Evolutionary conservation across 495 filamentous ascomycete species (phyloP).

Genomic region (Hypoxylon trugodes): DNA sequence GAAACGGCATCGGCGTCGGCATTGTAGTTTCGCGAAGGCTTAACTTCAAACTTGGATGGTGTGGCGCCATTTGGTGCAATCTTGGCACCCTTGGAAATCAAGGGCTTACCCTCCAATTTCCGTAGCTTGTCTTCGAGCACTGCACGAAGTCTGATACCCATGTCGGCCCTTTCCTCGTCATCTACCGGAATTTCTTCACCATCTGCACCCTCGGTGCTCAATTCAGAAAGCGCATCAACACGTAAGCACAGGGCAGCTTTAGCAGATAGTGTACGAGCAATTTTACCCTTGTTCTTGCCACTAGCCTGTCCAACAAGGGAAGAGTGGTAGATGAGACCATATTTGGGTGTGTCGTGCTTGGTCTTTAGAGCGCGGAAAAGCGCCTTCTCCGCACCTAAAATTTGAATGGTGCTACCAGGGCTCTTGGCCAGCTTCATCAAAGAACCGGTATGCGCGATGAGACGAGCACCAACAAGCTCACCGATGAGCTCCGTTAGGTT

Average conservation of each 20-base stretch:
- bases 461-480: constrained; percentile 90
- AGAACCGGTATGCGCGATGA: constrained; percentile 95
- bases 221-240: constrained; percentile 88
- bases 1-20: constrained; percentile 87
- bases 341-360: constrained; percentile 99
- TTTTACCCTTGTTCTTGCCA: constrained; percentile 99
- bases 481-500: constrained; percentile 95
- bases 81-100: constrained; percentile 75
- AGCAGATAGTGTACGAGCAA: constrained; percentile 92
- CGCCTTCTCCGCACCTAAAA: constrained; percentile 97
- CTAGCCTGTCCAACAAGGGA: constrained; percentile 96
- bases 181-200: constrained; percentile 71
- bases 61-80: constrained; percentile 76
- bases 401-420: constrained; percentile 94
- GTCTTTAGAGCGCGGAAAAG: constrained; percentile 98
- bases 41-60: constrained; percentile 86
- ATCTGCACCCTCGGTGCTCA: constrained; percentile 65
- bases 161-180: constrained; percentile 83
- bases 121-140: constrained; percentile 88
- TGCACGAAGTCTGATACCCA: constrained; percentile 76
- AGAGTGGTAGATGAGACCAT: constrained; percentile 98
- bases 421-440: constrained; percentile 96
- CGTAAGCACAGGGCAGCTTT: constrained; percentile 93
- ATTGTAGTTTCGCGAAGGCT: constrained; percentile 96
- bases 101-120: constrained; percentile 88